Evolutionary conservation across 208 protist genomes (phyloP).

Genomic region (Leishmania lainsoni): DNA sequence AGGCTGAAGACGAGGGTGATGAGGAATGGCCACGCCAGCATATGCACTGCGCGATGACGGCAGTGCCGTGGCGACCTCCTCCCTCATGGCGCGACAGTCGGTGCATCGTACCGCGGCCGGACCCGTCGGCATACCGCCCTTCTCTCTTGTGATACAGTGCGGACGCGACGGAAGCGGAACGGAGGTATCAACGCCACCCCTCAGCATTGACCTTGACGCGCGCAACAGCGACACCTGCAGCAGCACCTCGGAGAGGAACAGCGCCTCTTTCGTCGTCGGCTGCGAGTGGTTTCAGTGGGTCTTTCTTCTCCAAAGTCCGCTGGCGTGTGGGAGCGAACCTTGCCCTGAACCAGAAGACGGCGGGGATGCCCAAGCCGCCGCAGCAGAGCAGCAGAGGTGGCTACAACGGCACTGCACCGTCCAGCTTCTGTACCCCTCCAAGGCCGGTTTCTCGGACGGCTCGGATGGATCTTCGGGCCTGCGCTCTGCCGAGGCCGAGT

Average conservation of each 20-base stretch:
- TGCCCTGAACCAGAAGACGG: conserved; percentile 13
- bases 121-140: conserved; percentile 28
- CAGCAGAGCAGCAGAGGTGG: conserved; percentile 24
- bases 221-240: not conserved
- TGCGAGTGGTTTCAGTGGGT: conserved; percentile 49
- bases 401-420: conserved; percentile 41
- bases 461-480: conserved; percentile 22
- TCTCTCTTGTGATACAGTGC: conserved; percentile 45
- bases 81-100: conserved; percentile 12
- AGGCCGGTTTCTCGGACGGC: conserved; percentile 16
- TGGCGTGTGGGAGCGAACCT: conserved; percentile 31
- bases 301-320: conserved; percentile 25
- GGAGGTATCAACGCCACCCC: not conserved
- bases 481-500: conserved; percentile 33
- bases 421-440: conserved; percentile 34
- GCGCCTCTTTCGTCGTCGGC: conserved; percentile 36
- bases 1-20: conserved; percentile 15
- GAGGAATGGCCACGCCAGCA: not conserved
- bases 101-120: conserved; percentile 6
- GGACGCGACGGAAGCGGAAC: conserved; percentile 8
- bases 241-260: not conserved
- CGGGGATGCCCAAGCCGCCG: not conserved
- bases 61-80: conserved; percentile 12
- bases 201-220: not conserved
- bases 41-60: conserved; percentile 12